phyloP scores from a whole-genome alignment of 106 monocot species.

The Gastrodia elata region DNA sequence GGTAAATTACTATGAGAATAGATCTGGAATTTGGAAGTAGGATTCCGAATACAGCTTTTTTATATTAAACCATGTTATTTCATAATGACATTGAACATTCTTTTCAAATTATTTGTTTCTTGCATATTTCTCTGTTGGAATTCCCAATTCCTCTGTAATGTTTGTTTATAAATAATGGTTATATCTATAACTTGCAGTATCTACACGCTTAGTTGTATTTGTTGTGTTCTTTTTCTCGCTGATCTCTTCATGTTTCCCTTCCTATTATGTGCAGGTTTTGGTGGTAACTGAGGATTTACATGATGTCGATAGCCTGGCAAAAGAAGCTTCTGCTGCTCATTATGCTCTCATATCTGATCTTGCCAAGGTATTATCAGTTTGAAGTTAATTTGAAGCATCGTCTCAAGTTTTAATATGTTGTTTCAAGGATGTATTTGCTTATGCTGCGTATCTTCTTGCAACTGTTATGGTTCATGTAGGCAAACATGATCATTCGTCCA shows the following conservation, averaged over 20 bases:
- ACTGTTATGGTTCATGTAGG: conserved; percentile 28
- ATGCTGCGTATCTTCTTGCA: background rate
- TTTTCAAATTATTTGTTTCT: background rate
- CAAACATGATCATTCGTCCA: conserved; percentile 56
- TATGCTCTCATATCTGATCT: conserved; percentile 50
- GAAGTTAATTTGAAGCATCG: background rate
- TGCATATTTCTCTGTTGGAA: background rate
- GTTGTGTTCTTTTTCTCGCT: background rate
- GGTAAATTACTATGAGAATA: background rate
- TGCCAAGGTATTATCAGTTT: conserved; percentile 46
- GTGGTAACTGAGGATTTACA: conserved; percentile 77
- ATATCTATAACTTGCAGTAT: background rate
- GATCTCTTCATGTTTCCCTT: conserved; percentile 9
- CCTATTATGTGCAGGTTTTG: conserved; percentile 49
- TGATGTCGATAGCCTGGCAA: conserved; percentile 72
- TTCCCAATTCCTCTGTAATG: too few relatives aligned
- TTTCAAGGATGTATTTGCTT: background rate
- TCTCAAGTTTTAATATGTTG: background rate
- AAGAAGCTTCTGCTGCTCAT: conserved; percentile 70
- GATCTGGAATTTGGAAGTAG: conserved; percentile 1
- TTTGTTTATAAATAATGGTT: background rate
- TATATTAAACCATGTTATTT: background rate
- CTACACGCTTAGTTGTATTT: conserved; percentile 1
- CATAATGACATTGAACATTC: background rate
- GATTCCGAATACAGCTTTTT: background rate